Evolutionary conservation across 1,139 yeast species (phyloP), one percentile per base, ranked within the genome.

Genomic region (Pneumocystis jirovecii): DNA sequence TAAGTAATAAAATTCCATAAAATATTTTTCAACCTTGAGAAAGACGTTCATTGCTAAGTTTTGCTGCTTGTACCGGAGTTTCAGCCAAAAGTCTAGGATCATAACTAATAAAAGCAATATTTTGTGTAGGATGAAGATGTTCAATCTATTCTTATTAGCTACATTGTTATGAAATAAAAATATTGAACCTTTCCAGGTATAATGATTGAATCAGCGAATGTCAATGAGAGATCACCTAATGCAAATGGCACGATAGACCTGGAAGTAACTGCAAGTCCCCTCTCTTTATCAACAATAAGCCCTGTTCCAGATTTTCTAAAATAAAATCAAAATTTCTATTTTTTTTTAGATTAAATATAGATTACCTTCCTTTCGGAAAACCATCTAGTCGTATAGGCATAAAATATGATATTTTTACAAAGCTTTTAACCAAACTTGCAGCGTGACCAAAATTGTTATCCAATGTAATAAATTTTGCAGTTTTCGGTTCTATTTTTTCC

Each of bases 91-190:
- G 77, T 1, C 78, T 72, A 12, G 96, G 93, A 73, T 91, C 96
- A 73, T 89, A 91, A 73, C 88, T 83, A 45, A 90, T 80, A 65
- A 91, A 83, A 0, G 95, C 91, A 75, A 87, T 89, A 71, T 90
- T 90, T 71, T 87, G 89, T 64, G 88, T 84, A 42, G 97, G 97
- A 73, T 91, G 97, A 71, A 89, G 78, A 71, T 89, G 90, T 37
- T 85, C 85, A 37, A 44, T 44, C 56, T 44, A 44, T 44, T 21
- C 6, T 44, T 44, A 44, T 19, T 8, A 44, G 29, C 5, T 7
- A 44, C 19, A 19, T 25, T 44, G 19, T 7, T 44, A 44, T 19
- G 10, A 44, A 44, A 44, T 44, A 6, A 10, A 37, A 44, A 19
- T 19, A 44, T 44, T 44, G 19, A 44, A 89, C 93, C 68, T 84